Conservation (phyloP, 495 filamentous ascomycete genomes). For the Apodospora peruviana region DNA sequence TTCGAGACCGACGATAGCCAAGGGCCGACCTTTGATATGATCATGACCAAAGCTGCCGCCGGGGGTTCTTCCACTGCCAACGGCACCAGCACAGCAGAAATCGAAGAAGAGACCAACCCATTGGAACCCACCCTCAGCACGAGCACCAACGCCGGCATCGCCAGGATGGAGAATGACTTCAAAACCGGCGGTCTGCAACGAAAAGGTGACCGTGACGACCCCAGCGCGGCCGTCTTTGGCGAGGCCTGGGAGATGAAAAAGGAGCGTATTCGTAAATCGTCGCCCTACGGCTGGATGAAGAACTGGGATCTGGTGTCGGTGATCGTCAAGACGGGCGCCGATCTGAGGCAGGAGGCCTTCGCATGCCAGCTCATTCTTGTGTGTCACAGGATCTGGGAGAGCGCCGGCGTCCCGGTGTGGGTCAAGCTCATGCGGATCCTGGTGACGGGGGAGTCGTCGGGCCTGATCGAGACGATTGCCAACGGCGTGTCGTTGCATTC, state of each 20-base stretch:
- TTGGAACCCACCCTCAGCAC: conserved; percentile 46
- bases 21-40: conserved; percentile 64
- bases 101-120: conserved; percentile 33
- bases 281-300: conserved; percentile 71
- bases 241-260: conserved; percentile 72
- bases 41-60: conserved; percentile 55
- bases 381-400: conserved; percentile 69
- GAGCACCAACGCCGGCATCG: conserved; percentile 58
- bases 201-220: conserved; percentile 71
- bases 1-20: conserved; percentile 57
- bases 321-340: conserved; percentile 74
- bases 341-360: conserved; percentile 72
- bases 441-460: conserved; percentile 71
- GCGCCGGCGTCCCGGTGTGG: conserved; percentile 68
- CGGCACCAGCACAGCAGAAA: conserved; percentile 13
- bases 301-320: conserved; percentile 77
- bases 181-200: conserved; percentile 71
- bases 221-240: conserved; percentile 73
- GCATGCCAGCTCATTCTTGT: conserved; percentile 72
- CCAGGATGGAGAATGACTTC: conserved; percentile 75
- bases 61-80: conserved; percentile 35
- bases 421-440: conserved; percentile 74
- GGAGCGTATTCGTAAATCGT: conserved; percentile 68
- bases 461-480: conserved; percentile 74
- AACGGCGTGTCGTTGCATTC: conserved; percentile 73